These are phyloP conservation scores for Taxawa tesnikishii DNA, from an alignment of 2,329 filamentous ascomycete genomes.

Conservation along the genomic window DNA sequence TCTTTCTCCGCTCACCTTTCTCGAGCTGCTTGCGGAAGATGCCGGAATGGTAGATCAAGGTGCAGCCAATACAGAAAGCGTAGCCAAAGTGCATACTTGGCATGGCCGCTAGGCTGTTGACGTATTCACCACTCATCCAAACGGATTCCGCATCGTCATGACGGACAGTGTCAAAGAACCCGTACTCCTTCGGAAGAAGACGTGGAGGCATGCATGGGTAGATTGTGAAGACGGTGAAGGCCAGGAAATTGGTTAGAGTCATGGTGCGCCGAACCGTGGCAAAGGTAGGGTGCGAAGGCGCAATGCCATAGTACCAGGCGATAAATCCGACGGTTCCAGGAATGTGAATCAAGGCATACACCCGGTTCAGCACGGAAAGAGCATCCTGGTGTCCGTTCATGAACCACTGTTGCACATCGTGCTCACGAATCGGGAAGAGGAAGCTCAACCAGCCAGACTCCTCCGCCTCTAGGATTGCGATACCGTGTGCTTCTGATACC, in stretches of 20 bases:
- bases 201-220: constrained; percentile 42
- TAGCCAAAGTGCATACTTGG: constrained; percentile 44
- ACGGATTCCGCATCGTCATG: constrained; percentile 34
- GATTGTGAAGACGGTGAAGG: constrained; percentile 39
- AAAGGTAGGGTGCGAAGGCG: constrained; percentile 35
- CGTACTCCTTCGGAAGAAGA: constrained; percentile 30
- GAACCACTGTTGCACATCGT: constrained; percentile 44
- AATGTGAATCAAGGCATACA: constrained; percentile 48
- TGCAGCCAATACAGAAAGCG: constrained; percentile 40
- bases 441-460: constrained; percentile 37
- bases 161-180: constrained; percentile 34
- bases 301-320: constrained; percentile 51
- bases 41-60: constrained; percentile 41
- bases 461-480: constrained; percentile 44
- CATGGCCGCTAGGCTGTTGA: constrained; percentile 35
- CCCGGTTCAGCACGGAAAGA: constrained; percentile 44
- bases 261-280: constrained; percentile 31
- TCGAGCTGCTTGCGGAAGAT: constrained; percentile 30
- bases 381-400: constrained; percentile 40
- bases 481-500: constrained; percentile 42
- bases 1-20: constrained; percentile 29
- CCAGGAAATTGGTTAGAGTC: constrained; percentile 40
- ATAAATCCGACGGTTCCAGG: constrained; percentile 51
- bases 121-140: constrained; percentile 33
- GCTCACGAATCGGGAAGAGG: constrained; percentile 41